phyloP scores from a whole-genome alignment of 306 rosid genomes.

The Dicorynia guianensis region DNA sequence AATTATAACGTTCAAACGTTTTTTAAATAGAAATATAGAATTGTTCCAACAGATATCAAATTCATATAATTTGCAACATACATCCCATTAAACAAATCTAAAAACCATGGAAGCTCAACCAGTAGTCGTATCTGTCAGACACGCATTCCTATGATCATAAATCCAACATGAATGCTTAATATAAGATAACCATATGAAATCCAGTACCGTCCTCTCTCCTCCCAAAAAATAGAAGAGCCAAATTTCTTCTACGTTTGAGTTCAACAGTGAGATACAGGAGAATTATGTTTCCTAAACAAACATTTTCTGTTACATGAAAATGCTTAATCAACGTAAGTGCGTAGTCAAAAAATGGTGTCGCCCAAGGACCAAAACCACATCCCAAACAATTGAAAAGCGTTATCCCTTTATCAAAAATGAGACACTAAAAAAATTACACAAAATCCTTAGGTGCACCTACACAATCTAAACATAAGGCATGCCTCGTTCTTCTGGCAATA shows the following conservation, averaged over 20 bases:
- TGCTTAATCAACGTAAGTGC: neutral
- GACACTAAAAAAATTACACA: constrained; percentile 32
- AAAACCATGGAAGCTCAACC: constrained; percentile 9
- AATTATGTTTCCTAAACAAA: constrained; percentile 21
- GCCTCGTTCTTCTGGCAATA: neutral
- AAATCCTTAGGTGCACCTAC: neutral
- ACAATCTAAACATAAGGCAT: constrained; percentile 26
- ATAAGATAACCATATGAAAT: neutral
- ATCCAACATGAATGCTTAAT: neutral
- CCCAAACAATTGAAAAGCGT: constrained; percentile 4
- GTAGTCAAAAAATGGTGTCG: neutral
- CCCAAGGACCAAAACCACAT: neutral
- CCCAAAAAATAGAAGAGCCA: too few species aligned
- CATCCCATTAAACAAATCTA: neutral
- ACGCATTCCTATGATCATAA: neutral
- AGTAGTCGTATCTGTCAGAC: constrained; percentile 12
- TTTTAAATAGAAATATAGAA: neutral
- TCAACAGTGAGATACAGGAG: constrained; percentile 18
- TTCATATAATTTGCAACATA: neutral
- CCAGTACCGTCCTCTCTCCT: neutral
- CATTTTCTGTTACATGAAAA: constrained; percentile 15
- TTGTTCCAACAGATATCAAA: neutral
- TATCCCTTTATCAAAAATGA: constrained; percentile 18
- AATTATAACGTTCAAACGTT: constrained; percentile 22
- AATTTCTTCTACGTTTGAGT: neutral